phyloP scores from a whole-genome alignment of 164 flowering plant species.

The Dillenia suffruticosa region DNA sequence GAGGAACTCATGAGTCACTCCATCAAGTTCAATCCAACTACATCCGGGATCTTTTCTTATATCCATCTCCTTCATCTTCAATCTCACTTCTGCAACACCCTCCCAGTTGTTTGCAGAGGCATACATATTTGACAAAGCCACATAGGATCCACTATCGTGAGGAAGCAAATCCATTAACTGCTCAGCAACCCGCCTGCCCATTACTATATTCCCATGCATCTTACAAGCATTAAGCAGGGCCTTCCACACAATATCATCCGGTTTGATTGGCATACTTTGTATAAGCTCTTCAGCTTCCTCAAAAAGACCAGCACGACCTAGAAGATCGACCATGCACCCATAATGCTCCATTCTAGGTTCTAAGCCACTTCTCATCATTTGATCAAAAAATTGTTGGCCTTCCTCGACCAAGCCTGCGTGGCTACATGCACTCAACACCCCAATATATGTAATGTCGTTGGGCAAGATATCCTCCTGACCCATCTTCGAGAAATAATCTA shows the following conservation, averaged over 20 bases:
- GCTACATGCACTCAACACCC: slow-evolving; percentile 51
- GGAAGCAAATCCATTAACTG: slow-evolving; percentile 41
- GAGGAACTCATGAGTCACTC: slow-evolving; percentile 43
- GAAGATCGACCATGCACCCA: slow-evolving; percentile 65
- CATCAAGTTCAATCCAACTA: slow-evolving; percentile 63
- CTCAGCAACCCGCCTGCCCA: slow-evolving; percentile 40
- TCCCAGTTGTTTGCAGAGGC: slow-evolving; percentile 54
- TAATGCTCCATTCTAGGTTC: slow-evolving; percentile 57
- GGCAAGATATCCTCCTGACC: slow-evolving; percentile 31
- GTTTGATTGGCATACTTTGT: slow-evolving; percentile 39
- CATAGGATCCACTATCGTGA: slow-evolving; percentile 52
- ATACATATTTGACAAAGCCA: slow-evolving; percentile 56
- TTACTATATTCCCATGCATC: slow-evolving; percentile 44
- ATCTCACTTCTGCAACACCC: slow-evolving; percentile 41
- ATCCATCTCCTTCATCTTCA: slow-evolving; percentile 49
- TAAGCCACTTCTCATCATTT: slow-evolving; percentile 38
- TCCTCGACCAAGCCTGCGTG: slow-evolving; percentile 58
- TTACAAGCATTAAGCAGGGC: slow-evolving; percentile 59
- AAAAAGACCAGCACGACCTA: slow-evolving; percentile 58
- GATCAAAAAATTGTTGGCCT: slow-evolving; percentile 34
- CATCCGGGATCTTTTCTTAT: slow-evolving; percentile 62
- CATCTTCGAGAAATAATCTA: slow-evolving; percentile 38
- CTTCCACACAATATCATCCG: slow-evolving; percentile 59
- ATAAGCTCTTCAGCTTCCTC: slow-evolving; percentile 55
- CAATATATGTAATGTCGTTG: slow-evolving; percentile 42